phyloP scores from a whole-genome alignment of 148 eudicot genomes.

The Vaccinium myrtillus region DNA sequence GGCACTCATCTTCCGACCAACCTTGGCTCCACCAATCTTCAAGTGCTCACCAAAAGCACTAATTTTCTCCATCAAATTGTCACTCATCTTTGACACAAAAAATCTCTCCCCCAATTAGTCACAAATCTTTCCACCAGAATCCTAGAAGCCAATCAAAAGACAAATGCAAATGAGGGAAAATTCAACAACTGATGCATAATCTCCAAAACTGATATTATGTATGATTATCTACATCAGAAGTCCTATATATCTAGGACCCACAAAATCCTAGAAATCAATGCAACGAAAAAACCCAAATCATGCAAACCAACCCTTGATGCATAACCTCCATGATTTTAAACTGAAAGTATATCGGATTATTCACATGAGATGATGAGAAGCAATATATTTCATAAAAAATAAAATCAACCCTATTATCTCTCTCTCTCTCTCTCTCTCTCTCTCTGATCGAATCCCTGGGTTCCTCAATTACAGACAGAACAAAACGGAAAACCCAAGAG shows the following conservation, averaged over 20 bases:
- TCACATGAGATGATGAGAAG: neutral
- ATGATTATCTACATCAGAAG: neutral
- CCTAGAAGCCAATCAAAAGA: neutral
- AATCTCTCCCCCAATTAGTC: neutral
- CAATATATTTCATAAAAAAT: neutral
- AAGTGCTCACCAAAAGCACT: constrained; percentile 84
- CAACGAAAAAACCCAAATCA: neutral
- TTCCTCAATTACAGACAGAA: no score
- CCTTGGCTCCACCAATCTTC: constrained; percentile 77
- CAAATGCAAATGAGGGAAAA: neutral
- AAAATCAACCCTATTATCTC: neutral
- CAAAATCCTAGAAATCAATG: neutral
- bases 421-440: neutral
- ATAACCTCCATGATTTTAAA: neutral
- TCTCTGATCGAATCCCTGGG: neutral
- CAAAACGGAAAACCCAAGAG: neutral
- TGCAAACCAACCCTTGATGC: neutral
- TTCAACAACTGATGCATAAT: neutral
- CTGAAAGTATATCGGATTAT: neutral
- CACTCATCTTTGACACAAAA: constrained; percentile 59
- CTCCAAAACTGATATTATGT: neutral
- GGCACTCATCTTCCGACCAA: constrained; percentile 71
- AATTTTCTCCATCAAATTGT: constrained; percentile 91
- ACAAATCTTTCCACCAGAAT: neutral
- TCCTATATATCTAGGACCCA: neutral